Conservation (phyloP, 805 yeast species). For the Lachancea nothofagi region DNA sequence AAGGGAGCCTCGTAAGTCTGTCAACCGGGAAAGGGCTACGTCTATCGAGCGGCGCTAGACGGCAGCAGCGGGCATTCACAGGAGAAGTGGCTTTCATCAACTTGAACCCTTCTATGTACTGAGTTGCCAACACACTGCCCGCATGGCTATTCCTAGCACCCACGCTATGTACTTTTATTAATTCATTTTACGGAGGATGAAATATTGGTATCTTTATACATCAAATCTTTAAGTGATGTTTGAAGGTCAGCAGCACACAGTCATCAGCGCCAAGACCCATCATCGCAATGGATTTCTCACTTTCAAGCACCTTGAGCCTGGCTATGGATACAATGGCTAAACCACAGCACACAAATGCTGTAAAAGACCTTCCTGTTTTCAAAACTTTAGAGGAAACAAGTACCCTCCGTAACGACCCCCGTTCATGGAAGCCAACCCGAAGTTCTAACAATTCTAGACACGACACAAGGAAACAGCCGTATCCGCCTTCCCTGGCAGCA, state of each 20-base stretch:
- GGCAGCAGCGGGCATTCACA: too few species aligned
- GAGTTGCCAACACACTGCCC: too few species aligned
- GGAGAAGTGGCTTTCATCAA: too few species aligned
- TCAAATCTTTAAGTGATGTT: too few species aligned
- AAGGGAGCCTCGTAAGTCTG: slow-evolving; percentile 8
- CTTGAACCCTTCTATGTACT: too few species aligned
- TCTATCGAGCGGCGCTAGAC: not conserved
- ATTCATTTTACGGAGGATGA: too few species aligned
- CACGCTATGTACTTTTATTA: too few species aligned
- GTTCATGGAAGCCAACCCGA: slow-evolving; percentile 2
- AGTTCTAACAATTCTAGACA: not conserved
- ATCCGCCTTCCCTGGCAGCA: slow-evolving; percentile 23
- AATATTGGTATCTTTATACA: too few species aligned
- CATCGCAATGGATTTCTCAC: slow-evolving; percentile 2
- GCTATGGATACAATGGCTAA: not conserved
- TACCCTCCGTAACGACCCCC: not conserved
- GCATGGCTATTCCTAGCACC: too few species aligned
- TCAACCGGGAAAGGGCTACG: not conserved
- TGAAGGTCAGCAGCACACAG: too few species aligned
- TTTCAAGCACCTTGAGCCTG: slow-evolving; percentile 1
- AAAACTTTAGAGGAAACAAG: slow-evolving; percentile 17
- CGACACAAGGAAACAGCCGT: not conserved
- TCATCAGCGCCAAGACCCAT: too few species aligned
- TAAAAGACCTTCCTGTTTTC: slow-evolving; percentile 18
- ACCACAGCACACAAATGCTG: not conserved